phyloP scores from a whole-genome alignment of 345 rosid genomes.

The Lenwebbia sp. region DNA sequence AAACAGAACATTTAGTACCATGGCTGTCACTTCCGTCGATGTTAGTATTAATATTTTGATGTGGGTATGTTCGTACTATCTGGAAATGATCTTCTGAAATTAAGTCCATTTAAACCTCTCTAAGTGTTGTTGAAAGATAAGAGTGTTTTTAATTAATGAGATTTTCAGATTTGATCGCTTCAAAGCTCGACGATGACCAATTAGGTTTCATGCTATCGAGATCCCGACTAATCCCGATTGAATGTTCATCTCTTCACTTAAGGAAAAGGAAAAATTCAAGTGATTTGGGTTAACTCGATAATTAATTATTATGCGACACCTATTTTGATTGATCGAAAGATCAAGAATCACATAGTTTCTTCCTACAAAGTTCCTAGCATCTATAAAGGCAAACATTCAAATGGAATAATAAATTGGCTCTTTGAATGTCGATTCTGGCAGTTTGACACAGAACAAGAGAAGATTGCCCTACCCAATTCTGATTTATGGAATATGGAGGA shows the following conservation, averaged over 20 bases:
- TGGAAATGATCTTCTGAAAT: background rate
- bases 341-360: background rate
- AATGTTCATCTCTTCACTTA: background rate
- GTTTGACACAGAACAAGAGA: background rate
- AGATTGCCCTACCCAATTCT: background rate
- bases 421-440: background rate
- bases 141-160: background rate
- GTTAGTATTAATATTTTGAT: background rate
- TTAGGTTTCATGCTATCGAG: background rate
- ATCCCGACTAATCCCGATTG: background rate
- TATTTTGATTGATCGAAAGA: background rate
- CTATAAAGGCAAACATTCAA: background rate
- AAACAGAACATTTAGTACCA: no score
- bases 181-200: background rate
- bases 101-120: background rate
- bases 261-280: background rate
- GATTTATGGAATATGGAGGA: background rate
- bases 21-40: background rate
- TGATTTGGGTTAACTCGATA: background rate
- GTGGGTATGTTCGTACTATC: background rate
- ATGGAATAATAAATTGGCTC: background rate
- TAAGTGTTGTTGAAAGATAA: background rate
- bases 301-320: background rate
- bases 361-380: background rate
- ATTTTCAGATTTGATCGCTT: background rate